phyloP scores from a whole-genome alignment of 2,329 filamentous ascomycete species.

The Colletotrichum neosansevieriae region DNA sequence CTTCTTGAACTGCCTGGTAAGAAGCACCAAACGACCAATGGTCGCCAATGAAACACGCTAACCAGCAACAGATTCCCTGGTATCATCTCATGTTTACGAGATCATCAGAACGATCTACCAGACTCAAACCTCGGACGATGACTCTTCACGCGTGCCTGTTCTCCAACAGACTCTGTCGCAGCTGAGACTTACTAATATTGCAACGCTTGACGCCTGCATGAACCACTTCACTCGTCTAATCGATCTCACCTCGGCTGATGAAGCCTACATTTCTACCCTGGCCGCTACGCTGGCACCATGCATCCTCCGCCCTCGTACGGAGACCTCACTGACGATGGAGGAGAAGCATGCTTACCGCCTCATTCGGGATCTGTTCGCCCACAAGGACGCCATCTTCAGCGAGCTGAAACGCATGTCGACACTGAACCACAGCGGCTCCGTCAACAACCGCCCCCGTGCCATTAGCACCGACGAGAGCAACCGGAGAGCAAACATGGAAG shows the following conservation, averaged over 20 bases:
- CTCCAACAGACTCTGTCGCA: constrained; percentile 96
- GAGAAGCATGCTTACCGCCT: constrained; percentile 93
- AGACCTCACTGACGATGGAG: constrained; percentile 93
- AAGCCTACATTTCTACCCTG: constrained; percentile 82
- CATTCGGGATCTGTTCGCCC: constrained; percentile 89
- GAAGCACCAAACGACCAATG: constrained; percentile 45
- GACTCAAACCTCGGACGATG: constrained; percentile 74
- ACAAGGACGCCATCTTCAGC: constrained; percentile 96
- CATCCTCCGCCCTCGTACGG: constrained; percentile 85
- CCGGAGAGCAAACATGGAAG: constrained; percentile 92
- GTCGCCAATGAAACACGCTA: constrained; percentile 41
- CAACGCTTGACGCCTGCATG: constrained; percentile 97
- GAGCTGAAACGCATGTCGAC: constrained; percentile 92
- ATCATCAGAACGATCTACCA: constrained; percentile 98
- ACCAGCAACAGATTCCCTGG: constrained; percentile 81
- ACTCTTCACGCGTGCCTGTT: constrained; percentile 85
- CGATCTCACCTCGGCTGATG: constrained; percentile 95
- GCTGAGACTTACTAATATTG: constrained; percentile 95
- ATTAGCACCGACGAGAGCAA: constrained; percentile 97
- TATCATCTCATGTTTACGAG: constrained; percentile 98
- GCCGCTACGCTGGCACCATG: constrained; percentile 84
- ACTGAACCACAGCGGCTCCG: constrained; percentile 73
- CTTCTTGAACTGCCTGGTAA: constrained; percentile 92
- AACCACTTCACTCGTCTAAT: constrained; percentile 98
- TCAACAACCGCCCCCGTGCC: constrained; percentile 76